A percentile compares a stretch with the other conserved stretches of the same genome.
These are phyloP conservation scores for Alternaria arbusti DNA, from an alignment of 2,329 filamentous ascomycete species.

Conservation along the genomic window DNA sequence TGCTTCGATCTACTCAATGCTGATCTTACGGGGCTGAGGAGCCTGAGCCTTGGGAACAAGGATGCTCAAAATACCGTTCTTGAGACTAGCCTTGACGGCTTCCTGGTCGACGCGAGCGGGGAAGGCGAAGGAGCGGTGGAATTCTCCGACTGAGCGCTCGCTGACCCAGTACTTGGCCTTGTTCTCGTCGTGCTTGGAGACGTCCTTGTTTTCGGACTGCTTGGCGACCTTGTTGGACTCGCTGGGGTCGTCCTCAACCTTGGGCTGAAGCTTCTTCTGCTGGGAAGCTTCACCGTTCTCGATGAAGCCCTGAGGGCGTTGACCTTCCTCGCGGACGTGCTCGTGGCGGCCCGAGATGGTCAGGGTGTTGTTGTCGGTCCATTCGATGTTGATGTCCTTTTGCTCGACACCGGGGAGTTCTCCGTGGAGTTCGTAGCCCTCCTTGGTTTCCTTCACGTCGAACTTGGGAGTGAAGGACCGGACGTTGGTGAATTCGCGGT, in stretches of 20 bases:
- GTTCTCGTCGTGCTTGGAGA: conserved; percentile 48
- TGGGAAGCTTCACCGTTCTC: conserved; percentile 45
- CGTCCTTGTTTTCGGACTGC: conserved; percentile 46
- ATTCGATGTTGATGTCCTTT: conserved; percentile 77
- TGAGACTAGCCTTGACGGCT: conserved; percentile 65
- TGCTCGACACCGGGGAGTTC: conserved; percentile 79
- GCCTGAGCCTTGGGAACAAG: conserved; percentile 63
- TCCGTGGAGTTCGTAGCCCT: conserved; percentile 77
- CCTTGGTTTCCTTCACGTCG: conserved; percentile 73
- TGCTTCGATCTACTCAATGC: conserved; percentile 56
- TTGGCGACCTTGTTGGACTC: conserved; percentile 35
- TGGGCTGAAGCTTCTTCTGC: conserved; percentile 54
- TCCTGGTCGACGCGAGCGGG: conserved; percentile 65
- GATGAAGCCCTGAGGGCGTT: conserved; percentile 56
- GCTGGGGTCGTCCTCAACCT: conserved; percentile 68
- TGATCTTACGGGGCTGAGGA: conserved; percentile 59
- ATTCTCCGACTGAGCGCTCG: conserved; percentile 65
- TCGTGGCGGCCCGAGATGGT: conserved; percentile 74
- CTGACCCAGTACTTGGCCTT: conserved; percentile 74
- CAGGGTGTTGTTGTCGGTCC: conserved; percentile 76
- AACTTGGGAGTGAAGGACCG: conserved; percentile 77
- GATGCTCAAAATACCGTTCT: conserved; percentile 65
- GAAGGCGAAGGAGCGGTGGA: conserved; percentile 66
- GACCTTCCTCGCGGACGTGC: conserved; percentile 64
- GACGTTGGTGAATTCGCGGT: conserved; percentile 37